A percentile compares a stretch with the other conserved stretches of the same genome.
Conservation (phyloP, 2,329 filamentous ascomycete species). For the Piedraia hortae region DNA sequence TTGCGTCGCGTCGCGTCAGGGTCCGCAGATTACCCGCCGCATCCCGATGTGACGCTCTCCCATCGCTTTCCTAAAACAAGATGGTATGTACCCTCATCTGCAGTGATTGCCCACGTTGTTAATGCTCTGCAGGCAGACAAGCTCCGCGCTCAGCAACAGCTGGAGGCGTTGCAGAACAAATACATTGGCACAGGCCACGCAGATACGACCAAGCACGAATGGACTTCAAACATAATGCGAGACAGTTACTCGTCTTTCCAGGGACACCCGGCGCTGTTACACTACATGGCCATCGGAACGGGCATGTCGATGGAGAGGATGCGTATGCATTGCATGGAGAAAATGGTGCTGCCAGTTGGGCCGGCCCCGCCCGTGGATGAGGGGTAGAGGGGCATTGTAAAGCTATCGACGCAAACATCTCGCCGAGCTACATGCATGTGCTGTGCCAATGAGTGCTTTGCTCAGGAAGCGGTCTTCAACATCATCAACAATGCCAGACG, state of each 20-base stretch:
- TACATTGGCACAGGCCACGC: slow-evolving; percentile 90
- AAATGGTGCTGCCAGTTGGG: slow-evolving; percentile 36
- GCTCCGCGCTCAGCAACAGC: slow-evolving; percentile 87
- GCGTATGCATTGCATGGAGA: slow-evolving; percentile 51
- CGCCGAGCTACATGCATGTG: not conserved
- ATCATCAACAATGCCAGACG: not conserved
- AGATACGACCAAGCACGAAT: slow-evolving; percentile 93
- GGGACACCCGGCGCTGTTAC: slow-evolving; percentile 65
- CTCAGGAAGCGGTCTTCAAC: not conserved
- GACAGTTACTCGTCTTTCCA: slow-evolving; percentile 76
- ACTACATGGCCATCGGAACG: slow-evolving; percentile 72
- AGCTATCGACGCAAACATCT: not conserved
- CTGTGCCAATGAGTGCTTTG: too few species aligned
- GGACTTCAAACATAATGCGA: slow-evolving; percentile 82
- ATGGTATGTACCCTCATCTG: not conserved
- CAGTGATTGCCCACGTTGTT: not conserved
- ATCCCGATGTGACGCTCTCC: too few species aligned
- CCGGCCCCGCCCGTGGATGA: slow-evolving; percentile 8
- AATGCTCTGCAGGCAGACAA: slow-evolving; percentile 46
- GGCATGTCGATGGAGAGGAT: slow-evolving; percentile 57
- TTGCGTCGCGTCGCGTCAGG: too few species aligned
- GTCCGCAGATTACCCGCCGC: too few species aligned
- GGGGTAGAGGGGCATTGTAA: slow-evolving; percentile 2
- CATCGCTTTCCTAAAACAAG: too few species aligned
- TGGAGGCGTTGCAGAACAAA: slow-evolving; percentile 85